Evolutionary conservation across 2,329 filamentous ascomycete species (phyloP).

Genomic region (Byssothecium circinans): DNA sequence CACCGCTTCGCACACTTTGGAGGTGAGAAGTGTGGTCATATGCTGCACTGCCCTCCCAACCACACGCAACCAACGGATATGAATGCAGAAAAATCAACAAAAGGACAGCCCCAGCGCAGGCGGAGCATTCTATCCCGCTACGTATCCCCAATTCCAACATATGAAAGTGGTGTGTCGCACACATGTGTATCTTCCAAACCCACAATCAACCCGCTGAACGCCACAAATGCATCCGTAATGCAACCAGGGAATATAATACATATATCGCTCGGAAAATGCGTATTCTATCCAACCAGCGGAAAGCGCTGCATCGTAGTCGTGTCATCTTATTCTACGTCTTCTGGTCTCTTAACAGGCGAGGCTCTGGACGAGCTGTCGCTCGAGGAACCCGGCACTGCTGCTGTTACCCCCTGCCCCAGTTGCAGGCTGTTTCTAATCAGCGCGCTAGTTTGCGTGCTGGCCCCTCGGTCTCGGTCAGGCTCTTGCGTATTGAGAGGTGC

Average conservation of each 20-base stretch:
- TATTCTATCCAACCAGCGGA: no score
- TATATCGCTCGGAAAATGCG: neutral
- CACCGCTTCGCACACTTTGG: no score
- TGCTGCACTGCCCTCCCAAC: no score
- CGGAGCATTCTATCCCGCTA: neutral
- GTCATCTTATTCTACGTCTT: slow-evolving; percentile 45
- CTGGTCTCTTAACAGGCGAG: slow-evolving; percentile 50
- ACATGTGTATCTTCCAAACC: neutral
- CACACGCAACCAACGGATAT: no score
- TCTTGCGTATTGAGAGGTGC: slow-evolving; percentile 38
- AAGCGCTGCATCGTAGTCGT: no score
- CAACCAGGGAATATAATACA: neutral
- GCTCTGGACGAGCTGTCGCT: slow-evolving; percentile 33
- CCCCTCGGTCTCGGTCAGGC: slow-evolving; percentile 25
- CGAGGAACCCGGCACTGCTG: slow-evolving; percentile 10
- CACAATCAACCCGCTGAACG: neutral
- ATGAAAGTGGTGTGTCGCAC: neutral
- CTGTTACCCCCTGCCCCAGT: slow-evolving; percentile 32
- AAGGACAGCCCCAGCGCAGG: no score
- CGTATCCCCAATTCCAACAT: neutral
- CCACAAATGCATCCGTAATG: neutral
- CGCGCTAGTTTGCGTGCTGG: slow-evolving; percentile 25
- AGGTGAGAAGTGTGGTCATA: no score
- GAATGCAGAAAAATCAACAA: no score
- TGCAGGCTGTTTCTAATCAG: slow-evolving; percentile 43